Evolutionary conservation across 1,139 yeast species (phyloP), one percentile per base, ranked within the genome.

Genomic region (Yamadazyma atmosphaerica): DNA sequence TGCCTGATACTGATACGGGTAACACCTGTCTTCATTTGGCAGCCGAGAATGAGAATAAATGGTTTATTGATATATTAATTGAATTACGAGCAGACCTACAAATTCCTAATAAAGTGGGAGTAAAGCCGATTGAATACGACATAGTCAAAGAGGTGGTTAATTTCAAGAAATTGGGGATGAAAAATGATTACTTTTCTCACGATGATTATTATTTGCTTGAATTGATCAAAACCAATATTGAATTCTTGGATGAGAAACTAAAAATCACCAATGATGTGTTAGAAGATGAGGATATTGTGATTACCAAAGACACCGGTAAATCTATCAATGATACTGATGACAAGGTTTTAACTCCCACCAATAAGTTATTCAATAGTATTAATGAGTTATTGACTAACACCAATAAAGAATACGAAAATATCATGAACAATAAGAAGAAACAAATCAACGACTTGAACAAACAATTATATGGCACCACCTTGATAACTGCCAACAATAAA

Each of bases 1-100:
- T 81, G 2, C 85, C 83, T 48, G 98, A 90, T 56, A 72, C 79
- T 36, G 52, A 50, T 11, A 83, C 83, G 50, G 98, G 98, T 29
- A 95, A 90, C 55, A 88, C 96, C 0, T 81, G 92, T 39, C 68
- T 92, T 42, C 95, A 90, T 58, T 79, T 89, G 43, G 97, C 98
- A 0, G 94, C 96, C 0, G 83, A 95, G 54, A 76, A 83, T 37
- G 97, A 96, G 22, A 83, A 86, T 51, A 80, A 77, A 47, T 82
- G 90, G 62, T 81, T 92, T 44, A 86, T 88, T 15, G 88, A 85
- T 43, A 81, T 88, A 38, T 71, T 92, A 39, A 58, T 92, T 17
- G 95, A 85, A 47, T 81, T 92, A 34, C 92, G 94, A 23, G 98
- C 98, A 1, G 94, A 89, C 55, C 79, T 87, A 3, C 72, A 73